Evolutionary conservation across 2,329 filamentous ascomycete genomes (phyloP).

Genomic region (Nothophaeocryptopus gaeumannii): DNA sequence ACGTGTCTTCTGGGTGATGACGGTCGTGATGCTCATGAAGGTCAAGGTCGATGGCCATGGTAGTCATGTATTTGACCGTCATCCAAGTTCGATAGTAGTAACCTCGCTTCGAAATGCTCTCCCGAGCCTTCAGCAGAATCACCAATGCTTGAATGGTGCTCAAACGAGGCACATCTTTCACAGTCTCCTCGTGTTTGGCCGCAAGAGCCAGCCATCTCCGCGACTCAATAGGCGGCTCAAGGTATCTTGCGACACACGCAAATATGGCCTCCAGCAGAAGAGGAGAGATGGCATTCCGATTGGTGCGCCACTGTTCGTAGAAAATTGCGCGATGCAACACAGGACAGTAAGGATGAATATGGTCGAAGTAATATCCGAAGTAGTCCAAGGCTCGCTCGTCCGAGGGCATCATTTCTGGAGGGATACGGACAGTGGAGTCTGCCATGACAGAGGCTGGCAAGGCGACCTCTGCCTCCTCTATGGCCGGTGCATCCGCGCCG

Average conservation of each 20-base stretch:
- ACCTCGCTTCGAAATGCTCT: constrained; percentile 86
- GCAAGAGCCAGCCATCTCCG: constrained; percentile 92
- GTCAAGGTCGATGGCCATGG: constrained; percentile 89
- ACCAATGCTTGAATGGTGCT: constrained; percentile 90
- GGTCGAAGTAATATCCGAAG: constrained; percentile 84
- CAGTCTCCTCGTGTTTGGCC: constrained; percentile 83
- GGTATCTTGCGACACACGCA: constrained; percentile 78
- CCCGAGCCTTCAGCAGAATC: constrained; percentile 83
- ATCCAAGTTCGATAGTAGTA: constrained; percentile 99
- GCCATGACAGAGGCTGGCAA: constrained; percentile 68
- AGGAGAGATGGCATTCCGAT: constrained; percentile 81
- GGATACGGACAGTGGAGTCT: constrained; percentile 79
- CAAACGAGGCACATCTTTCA: constrained; percentile 85
- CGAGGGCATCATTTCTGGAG: constrained; percentile 86
- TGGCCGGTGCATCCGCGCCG: constrained; percentile 59
- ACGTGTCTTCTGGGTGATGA: constrained; percentile 68
- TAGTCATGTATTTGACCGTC: constrained; percentile 84
- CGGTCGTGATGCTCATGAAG: constrained; percentile 81
- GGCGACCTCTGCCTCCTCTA: constrained; percentile 69
- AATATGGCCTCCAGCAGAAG: constrained; percentile 87
- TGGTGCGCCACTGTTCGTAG: constrained; percentile 84
- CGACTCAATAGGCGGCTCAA: constrained; percentile 78
- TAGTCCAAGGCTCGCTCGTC: constrained; percentile 79
- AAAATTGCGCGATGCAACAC: constrained; percentile 79
- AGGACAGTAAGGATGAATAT: constrained; percentile 90